Evolutionary conservation across 2,329 filamentous ascomycete species (phyloP), one percentile per base, ranked within the genome.

Genomic region (Phoma sp.): DNA sequence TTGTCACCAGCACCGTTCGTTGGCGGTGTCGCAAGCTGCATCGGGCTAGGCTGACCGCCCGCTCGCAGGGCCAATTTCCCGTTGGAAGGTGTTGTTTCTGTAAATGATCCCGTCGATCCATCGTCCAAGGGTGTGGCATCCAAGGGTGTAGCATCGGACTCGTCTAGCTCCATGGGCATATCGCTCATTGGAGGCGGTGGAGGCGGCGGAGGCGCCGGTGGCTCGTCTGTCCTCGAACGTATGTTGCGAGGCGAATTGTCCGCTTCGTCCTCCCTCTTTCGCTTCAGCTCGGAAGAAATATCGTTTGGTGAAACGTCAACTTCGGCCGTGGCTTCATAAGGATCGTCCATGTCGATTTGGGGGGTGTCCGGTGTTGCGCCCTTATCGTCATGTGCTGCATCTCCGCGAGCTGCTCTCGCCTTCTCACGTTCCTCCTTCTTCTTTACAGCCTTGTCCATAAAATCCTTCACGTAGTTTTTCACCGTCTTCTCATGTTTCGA

Each of bases 381-480:
- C 15, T 52, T 55, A 6, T 48, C 46, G 19, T 61, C 57, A 17
- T 60, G 57, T 46, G 63, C 67, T 25, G 55, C 59, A 59, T 70
- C 58, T 1, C 81, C 78, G 15, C 61, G 66, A 6, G 61, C 56
- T 9, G 55, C 55, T 69, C 86, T 89, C 58, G 84, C 84, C 73
- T 86, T 86, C 62, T 93, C 87, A 13, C 67, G 60, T 87, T 84
- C 58, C 83, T 65, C 86, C 57, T 80, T 81, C 66, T 89, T 91
- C 77, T 83, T 81, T 2, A 94, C 87, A 0, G 92, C 93, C 70
- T 92, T 93, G 57, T 96, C 91, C 69, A 97, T 88, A 74, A 89
- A 98, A 45, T 92, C 88, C 60, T 90, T 88, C 54, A 93, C 92
- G 70, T 89, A 92, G 53, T 85, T 88, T 77, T 91, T 96, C 55